Conservation (phyloP, 306 rosid genomes). For the Cajanus cajan region DNA sequence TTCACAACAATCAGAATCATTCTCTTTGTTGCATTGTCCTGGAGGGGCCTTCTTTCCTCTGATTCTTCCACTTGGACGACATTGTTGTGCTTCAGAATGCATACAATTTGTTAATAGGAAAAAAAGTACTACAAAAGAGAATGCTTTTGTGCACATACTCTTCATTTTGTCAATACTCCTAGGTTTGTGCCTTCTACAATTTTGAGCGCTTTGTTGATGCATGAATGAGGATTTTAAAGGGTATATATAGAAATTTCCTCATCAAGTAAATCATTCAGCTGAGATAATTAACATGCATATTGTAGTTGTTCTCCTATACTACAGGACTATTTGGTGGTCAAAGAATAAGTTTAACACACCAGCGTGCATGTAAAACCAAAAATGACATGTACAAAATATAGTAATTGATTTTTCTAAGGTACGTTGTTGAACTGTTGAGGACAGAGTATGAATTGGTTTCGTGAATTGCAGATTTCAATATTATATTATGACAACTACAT, state of each 20-base stretch:
- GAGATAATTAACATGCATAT: too few relatives aligned
- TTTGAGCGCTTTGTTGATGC: background rate
- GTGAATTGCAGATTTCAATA: background rate
- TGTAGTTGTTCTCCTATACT: too few relatives aligned
- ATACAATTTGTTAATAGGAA: background rate
- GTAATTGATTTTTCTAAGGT: background rate
- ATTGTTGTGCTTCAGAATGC: background rate
- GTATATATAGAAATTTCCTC: too few relatives aligned
- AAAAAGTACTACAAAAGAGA: background rate
- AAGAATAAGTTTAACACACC: background rate
- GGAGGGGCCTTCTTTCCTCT: background rate
- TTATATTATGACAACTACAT: background rate
- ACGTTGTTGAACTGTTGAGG: background rate
- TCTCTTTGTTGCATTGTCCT: slow-evolving; percentile 3
- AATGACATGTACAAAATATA: background rate
- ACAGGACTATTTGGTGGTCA: background rate
- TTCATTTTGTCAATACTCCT: background rate
- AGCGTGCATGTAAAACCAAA: background rate
- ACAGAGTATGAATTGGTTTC: background rate
- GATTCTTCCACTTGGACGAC: background rate
- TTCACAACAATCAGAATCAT: too few relatives aligned
- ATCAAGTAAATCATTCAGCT: too few relatives aligned
- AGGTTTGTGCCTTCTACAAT: background rate
- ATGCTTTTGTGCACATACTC: background rate
- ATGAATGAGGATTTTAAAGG: background rate